Conservation (phyloP, 768 basidiomycete genomes). For the Suillus subluteus region DNA sequence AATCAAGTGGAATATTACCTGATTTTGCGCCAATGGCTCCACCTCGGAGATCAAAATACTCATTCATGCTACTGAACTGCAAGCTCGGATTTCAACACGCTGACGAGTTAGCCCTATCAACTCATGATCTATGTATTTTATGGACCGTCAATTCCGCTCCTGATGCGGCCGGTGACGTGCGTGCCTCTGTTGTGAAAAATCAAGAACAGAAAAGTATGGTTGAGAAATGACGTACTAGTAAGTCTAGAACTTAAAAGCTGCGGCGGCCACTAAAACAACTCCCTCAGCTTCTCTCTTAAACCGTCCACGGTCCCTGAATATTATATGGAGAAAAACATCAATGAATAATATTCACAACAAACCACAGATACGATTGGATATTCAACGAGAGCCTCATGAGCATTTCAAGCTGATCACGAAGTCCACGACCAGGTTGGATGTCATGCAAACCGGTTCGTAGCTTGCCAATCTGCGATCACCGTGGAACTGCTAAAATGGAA, state of each 20-base stretch:
- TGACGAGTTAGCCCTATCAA: background rate
- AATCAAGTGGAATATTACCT: background rate
- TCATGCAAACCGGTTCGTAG: conserved; percentile 6
- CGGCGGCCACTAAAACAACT: background rate
- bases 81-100: background rate
- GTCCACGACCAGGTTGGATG: background rate
- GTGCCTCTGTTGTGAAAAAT: background rate
- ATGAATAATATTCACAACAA: background rate
- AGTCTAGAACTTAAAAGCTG: background rate
- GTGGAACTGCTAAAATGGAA: conserved; percentile 5
- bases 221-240: background rate
- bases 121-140: background rate
- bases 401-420: background rate
- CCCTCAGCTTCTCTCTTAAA: background rate
- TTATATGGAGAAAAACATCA: too few species aligned
- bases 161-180: too few species aligned
- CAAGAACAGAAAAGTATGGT: background rate
- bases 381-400: background rate
- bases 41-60: background rate
- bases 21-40: background rate
- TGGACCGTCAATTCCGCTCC: background rate
- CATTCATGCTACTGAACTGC: background rate
- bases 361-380: conserved; percentile 1
- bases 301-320: background rate
- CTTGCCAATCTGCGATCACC: conserved; percentile 1